phyloP scores from a whole-genome alignment of 148 eudicot species.

The Rheum nobile region DNA sequence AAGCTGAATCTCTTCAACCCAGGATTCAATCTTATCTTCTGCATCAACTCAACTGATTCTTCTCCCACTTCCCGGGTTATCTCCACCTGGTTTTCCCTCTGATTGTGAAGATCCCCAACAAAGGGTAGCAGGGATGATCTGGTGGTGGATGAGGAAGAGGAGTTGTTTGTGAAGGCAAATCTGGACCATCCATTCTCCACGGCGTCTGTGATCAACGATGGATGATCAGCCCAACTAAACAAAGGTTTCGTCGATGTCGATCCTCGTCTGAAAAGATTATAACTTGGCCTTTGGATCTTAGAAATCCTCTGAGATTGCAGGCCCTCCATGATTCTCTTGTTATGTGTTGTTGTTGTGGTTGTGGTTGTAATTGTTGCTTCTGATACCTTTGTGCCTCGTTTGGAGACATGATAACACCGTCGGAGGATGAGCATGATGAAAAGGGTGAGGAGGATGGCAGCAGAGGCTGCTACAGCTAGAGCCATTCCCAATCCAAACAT shows the following conservation, averaged over 20 bases:
- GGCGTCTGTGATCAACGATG: conserved; percentile 50
- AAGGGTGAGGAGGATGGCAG: background rate
- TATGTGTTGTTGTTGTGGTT: background rate
- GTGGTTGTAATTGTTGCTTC: background rate
- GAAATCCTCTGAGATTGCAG: background rate
- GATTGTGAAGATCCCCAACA: background rate
- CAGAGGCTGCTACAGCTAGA: background rate
- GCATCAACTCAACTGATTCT: conserved; percentile 69
- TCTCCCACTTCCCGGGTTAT: conserved; percentile 59
- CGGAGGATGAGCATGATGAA: background rate
- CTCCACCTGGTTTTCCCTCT: conserved; percentile 27
- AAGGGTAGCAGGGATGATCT: background rate
- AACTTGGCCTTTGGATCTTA: conserved; percentile 4
- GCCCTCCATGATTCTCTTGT: background rate
- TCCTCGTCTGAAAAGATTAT: conserved; percentile 29
- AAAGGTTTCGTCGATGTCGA: conserved; percentile 14
- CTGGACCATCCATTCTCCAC: conserved; percentile 79
- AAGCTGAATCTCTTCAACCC: conserved; percentile 19
- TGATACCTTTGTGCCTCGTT: conserved; percentile 8
- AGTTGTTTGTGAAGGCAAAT: conserved; percentile 42
- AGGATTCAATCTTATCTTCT: conserved; percentile 42
- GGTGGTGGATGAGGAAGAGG: conserved; percentile 25
- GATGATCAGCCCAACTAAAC: conserved; percentile 70
- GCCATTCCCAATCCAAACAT: background rate
- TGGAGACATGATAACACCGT: background rate